Percentiles rank a stretch among this genome's conserved stretches.
phyloP scores from a whole-genome alignment of 306 rosid genomes.

The Vicia faba region DNA sequence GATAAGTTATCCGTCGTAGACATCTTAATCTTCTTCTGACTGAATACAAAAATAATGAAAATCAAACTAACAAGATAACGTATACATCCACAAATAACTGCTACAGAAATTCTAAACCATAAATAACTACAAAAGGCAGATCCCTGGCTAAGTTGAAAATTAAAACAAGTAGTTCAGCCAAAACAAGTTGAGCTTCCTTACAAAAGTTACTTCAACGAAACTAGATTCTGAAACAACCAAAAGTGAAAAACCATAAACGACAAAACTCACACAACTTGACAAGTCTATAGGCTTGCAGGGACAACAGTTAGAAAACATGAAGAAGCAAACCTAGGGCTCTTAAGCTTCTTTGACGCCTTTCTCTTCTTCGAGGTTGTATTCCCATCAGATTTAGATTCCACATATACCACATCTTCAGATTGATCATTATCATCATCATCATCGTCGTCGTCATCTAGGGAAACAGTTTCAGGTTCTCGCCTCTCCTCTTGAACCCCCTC shows the following conservation, averaged over 20 bases:
- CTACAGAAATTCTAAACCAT: slow-evolving; percentile 18
- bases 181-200: slow-evolving; percentile 8
- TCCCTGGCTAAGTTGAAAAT: slow-evolving; percentile 1
- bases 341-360: slow-evolving; percentile 62
- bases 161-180: slow-evolving; percentile 2
- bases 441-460: slow-evolving; percentile 39
- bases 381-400: slow-evolving; percentile 38
- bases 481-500: slow-evolving; percentile 56
- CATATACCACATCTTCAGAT: slow-evolving; percentile 42
- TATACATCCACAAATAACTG: slow-evolving; percentile 16
- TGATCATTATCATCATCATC: slow-evolving; percentile 38
- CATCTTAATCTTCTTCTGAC: slow-evolving; percentile 75
- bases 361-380: slow-evolving; percentile 62
- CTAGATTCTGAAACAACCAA: slow-evolving; percentile 24
- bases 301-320: slow-evolving; percentile 1
- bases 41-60: slow-evolving; percentile 41
- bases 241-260: slow-evolving; percentile 12
- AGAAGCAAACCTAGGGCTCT: slow-evolving; percentile 61
- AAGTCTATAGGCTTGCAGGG: neutral
- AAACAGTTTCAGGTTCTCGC: slow-evolving; percentile 43
- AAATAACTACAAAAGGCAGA: neutral
- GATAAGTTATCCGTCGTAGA: slow-evolving; percentile 45
- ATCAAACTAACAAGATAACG: slow-evolving; percentile 31
- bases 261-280: neutral
- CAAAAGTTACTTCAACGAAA: slow-evolving; percentile 24